Evolutionary conservation across 164 flowering plant species (phyloP).

Genomic region (Stephania cephalantha): DNA sequence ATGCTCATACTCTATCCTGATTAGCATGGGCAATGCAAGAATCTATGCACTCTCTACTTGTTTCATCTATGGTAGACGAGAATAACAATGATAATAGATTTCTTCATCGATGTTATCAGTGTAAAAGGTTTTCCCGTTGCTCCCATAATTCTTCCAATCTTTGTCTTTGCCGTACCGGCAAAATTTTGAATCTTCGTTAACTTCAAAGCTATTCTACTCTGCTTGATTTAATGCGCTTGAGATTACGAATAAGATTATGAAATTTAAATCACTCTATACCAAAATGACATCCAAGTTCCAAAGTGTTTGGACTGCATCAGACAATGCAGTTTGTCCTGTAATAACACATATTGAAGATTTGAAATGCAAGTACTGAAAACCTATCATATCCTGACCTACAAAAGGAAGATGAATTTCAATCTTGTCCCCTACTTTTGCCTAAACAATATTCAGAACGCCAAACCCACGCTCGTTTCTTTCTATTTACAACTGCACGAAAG

Average conservation of each 20-base stretch:
- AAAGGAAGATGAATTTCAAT: not conserved
- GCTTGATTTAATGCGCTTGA: no score
- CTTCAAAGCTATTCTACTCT: not conserved
- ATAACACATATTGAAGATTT: not conserved
- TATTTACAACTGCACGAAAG: conserved; percentile 26
- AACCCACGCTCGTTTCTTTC: conserved; percentile 12
- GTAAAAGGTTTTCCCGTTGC: not conserved
- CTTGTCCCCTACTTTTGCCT: not conserved
- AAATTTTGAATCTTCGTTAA: not conserved
- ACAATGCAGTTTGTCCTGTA: not conserved
- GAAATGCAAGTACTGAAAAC: not conserved
- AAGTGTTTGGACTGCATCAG: not conserved
- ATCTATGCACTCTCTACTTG: not conserved
- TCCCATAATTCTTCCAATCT: not conserved
- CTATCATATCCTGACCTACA: not conserved
- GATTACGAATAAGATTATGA: no score
- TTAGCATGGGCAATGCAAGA: not conserved
- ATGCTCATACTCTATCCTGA: conserved; percentile 2
- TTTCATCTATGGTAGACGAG: not conserved
- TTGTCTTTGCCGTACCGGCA: not conserved
- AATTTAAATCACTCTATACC: not conserved
- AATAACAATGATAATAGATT: not conserved
- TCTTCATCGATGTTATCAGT: not conserved
- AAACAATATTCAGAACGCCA: not conserved
- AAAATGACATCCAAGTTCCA: not conserved